These are phyloP conservation scores for Trichomonascaceae sp. DNA, from an alignment of 1,139 yeast genomes.

Conservation along the genomic window DNA sequence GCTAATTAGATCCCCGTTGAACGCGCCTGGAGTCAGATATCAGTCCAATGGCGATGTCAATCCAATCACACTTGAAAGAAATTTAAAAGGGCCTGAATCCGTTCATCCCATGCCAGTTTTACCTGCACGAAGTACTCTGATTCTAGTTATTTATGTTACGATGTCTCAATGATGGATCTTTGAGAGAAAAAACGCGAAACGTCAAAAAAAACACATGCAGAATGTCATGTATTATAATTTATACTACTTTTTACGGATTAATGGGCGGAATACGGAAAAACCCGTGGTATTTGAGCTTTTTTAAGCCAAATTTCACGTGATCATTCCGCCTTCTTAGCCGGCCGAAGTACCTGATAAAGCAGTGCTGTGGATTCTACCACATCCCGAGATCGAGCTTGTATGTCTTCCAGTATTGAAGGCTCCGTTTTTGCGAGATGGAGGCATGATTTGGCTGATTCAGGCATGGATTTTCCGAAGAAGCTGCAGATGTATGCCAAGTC, in stretches of 20 bases:
- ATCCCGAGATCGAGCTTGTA: conserved; percentile 1
- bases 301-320: not conserved
- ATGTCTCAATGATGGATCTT: not conserved
- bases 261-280: not conserved
- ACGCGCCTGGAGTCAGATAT: not conserved
- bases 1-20: not conserved
- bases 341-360: conserved; percentile 2
- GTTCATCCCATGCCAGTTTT: not conserved
- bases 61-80: not conserved
- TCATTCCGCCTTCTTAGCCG: not conserved
- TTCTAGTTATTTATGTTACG: not conserved
- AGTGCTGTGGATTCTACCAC: conserved; percentile 1
- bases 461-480: conserved; percentile 5
- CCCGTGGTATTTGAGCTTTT: not conserved
- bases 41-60: not conserved
- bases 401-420: not conserved
- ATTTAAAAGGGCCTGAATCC: not conserved
- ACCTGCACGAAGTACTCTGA: not conserved
- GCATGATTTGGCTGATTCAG: not conserved
- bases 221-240: not conserved
- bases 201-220: not conserved
- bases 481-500: conserved; percentile 7
- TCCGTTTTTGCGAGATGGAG: not conserved
- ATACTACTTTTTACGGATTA: not conserved
- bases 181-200: not conserved